Evolutionary conservation across 179 eudicot genomes (phyloP), one percentile per base, ranked within the genome.

Genomic region (Vitellaria paradoxa): DNA sequence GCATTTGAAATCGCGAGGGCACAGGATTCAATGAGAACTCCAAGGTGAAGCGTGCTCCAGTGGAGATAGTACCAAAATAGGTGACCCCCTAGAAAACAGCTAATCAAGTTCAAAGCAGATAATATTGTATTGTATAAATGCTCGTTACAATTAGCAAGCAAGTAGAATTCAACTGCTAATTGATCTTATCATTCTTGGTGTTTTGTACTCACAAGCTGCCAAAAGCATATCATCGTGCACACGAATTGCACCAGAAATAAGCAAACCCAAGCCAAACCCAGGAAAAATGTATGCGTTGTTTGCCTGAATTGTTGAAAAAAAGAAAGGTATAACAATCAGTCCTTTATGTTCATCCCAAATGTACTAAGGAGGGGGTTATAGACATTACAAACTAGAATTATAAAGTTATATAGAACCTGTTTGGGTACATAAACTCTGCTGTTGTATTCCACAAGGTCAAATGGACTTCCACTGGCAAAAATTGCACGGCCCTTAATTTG

Each of bases 221-320:
- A 95, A 79, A 84, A 95, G 97, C 97, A 95, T 93, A 70, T 88
- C 97, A 71, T 91, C 92, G 49, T 95, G 97, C 30, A 95, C 97
- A 45, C 99, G 95, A 73, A 95, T 95, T 45, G 99, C 95, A 72
- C 99, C 99, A 75, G 97, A 88, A 14, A 95, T 91, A 61, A 95
- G 86, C 88, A 95, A 82, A 70, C 99, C 97, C 70, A 93, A 87
- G 76, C 99, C 99, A 76, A 95, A 80, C 67, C 99, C 99, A 26
- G 99, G 99, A 79, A 95, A 95, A 77, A 95, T 95, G 85, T 95
- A 95, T n/a, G 97, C 93, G 86, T 95, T 95, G 83, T 95, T 95
- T 79, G 99, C 81, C 99, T 95, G 92, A 69, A 70, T 21, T 66
- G 7, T 49, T 49, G 70, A 24, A 52, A 37, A 56, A 72, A 13